A percentile compares a stretch with the other conserved stretches of the same genome.
Evolutionary conservation across 306 rosid genomes (phyloP).

Genomic region (Psophocarpus tetragonolobus): DNA sequence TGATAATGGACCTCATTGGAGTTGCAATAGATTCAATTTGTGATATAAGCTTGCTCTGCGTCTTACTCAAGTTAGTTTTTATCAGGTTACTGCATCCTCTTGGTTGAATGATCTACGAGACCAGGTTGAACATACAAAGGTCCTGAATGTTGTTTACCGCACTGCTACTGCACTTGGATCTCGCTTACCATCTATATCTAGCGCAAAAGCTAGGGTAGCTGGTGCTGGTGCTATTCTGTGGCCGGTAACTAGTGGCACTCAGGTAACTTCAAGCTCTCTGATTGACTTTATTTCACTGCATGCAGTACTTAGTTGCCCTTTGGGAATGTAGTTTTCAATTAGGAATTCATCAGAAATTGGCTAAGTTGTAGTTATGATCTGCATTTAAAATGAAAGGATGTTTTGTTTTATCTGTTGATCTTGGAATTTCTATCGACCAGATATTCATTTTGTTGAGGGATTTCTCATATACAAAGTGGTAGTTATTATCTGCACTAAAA

Average conservation of each 20-base stretch:
- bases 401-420: conserved; percentile 20
- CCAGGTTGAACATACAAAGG: conserved; percentile 85
- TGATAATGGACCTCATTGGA: not conserved
- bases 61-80: conserved; percentile 23
- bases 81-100: conserved; percentile 88
- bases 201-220: conserved; percentile 89
- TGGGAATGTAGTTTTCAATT: conserved; percentile 3
- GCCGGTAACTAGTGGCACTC: conserved; percentile 92
- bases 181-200: conserved; percentile 80
- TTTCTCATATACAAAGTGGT: conserved; percentile 9
- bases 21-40: not conserved
- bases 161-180: conserved; percentile 97
- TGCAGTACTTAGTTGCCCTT: not conserved
- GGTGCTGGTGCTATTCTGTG: conserved; percentile 84
- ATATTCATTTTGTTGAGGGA: conserved; percentile 3
- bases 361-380: conserved; percentile 16
- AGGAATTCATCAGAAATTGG: not conserved
- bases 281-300: not conserved
- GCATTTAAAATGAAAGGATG: not conserved
- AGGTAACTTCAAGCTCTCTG: conserved; percentile 50
- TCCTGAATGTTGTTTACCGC: conserved; percentile 87
- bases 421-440: not conserved
- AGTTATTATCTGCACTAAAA: no score
- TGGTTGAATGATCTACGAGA: conserved; percentile 95
- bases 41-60: not conserved